Percentiles rank a stretch among this genome's conserved stretches.
phyloP scores from a whole-genome alignment of 2,329 filamentous ascomycete genomes.

The Cercospora sp. region DNA sequence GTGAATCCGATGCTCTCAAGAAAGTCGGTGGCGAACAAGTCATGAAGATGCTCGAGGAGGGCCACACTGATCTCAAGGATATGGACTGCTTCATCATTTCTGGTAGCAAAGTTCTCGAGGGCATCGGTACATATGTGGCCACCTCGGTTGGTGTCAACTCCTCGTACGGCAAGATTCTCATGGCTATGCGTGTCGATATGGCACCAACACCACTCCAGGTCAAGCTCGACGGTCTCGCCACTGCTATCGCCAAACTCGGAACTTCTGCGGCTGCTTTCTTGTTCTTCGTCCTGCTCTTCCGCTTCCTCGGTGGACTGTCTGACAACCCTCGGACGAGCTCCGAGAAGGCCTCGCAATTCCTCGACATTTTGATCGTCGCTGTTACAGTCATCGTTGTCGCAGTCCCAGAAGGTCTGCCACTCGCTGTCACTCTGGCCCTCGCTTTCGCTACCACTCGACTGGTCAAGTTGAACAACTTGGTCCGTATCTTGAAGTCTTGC shows the following conservation, averaged over 20 bases:
- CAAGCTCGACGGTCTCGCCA: slow-evolving; percentile 75
- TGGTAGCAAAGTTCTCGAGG: slow-evolving; percentile 74
- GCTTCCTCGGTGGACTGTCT: slow-evolving; percentile 71
- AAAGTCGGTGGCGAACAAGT: slow-evolving; percentile 68
- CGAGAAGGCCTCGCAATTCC: slow-evolving; percentile 71
- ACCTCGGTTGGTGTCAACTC: slow-evolving; percentile 75
- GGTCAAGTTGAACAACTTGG: slow-evolving; percentile 68
- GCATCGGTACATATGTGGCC: slow-evolving; percentile 73
- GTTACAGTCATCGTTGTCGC: slow-evolving; percentile 68
- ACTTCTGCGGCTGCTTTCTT: slow-evolving; percentile 75
- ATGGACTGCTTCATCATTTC: slow-evolving; percentile 85
- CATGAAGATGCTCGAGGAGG: slow-evolving; percentile 60
- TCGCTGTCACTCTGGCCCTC: slow-evolving; percentile 67
- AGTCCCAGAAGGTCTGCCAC: slow-evolving; percentile 64
- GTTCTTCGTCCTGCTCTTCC: slow-evolving; percentile 82
- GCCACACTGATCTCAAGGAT: slow-evolving; percentile 62
- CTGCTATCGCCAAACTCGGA: slow-evolving; percentile 74
- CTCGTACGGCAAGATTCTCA: slow-evolving; percentile 73
- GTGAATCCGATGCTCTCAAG: slow-evolving; percentile 70
- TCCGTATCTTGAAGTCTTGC: slow-evolving; percentile 65
- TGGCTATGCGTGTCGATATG: slow-evolving; percentile 73
- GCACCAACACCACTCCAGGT: slow-evolving; percentile 76
- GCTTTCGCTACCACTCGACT: slow-evolving; percentile 68
- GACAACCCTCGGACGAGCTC: slow-evolving; percentile 57
- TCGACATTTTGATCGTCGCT: slow-evolving; percentile 63